Evolutionary conservation across 305 asterid genomes (phyloP).

Genomic region (Fraxinus paxiana): DNA sequence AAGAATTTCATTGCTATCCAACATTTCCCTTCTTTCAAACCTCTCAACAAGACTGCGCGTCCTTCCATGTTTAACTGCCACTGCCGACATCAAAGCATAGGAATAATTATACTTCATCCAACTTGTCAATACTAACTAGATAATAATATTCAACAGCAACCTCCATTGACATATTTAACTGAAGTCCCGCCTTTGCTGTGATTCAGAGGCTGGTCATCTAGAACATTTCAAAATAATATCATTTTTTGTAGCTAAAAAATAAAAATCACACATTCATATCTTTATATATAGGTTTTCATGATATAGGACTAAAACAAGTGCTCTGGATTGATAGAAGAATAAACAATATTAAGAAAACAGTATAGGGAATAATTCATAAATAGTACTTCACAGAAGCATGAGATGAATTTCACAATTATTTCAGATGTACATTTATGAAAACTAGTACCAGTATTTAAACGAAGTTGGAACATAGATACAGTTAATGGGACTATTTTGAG

Average conservation of each 20-base stretch:
- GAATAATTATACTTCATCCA: constrained; percentile 18
- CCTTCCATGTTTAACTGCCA: constrained; percentile 80
- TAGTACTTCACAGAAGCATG: not conserved
- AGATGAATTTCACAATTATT: not conserved
- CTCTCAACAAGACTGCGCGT: constrained; percentile 94
- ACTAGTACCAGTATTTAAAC: not conserved
- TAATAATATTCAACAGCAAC: constrained; percentile 38
- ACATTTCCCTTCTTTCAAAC: constrained; percentile 68
- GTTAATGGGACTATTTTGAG: not conserved
- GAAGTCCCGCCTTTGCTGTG: constrained; percentile 48
- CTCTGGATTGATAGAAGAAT: not conserved
- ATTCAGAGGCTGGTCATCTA: constrained; percentile 52
- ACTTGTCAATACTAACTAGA: constrained; percentile 10
- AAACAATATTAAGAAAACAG: constrained; percentile 8
- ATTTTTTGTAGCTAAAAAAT: constrained; percentile 4
- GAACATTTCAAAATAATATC: constrained; percentile 18
- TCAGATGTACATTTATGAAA: not conserved
- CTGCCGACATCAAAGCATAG: constrained; percentile 42
- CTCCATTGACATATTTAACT: constrained; percentile 81
- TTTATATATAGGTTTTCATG: not conserved
- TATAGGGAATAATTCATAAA: not conserved
- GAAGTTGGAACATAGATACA: not conserved
- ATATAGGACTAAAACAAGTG: not conserved
- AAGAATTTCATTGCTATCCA: constrained; percentile 38
- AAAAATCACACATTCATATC: not conserved